Evolutionary conservation across 2,329 filamentous ascomycete species (phyloP), one percentile per base, ranked within the genome.

Genomic region (Juglanconis juglandina): DNA sequence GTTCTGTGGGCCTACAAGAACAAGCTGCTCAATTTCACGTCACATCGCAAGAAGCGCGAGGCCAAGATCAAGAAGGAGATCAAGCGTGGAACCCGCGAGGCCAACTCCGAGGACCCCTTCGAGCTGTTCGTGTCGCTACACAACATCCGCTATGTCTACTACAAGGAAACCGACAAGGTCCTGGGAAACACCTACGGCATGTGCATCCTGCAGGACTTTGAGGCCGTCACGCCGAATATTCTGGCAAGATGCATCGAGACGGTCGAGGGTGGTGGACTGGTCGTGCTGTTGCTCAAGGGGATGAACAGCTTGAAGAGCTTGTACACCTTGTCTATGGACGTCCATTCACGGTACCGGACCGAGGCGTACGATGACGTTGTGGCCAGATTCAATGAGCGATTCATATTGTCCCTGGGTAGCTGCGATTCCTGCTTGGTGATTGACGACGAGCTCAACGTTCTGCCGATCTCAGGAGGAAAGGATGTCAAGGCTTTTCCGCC

Each of bases 131-230:
- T 98, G 68, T 95, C 92, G 61, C 87, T 96, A 60, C 91, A 98
- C 79, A 92, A 97, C 75, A 96, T 99, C 73, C 90, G 95, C 75
- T 99, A 99, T 84, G 92, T 95, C 60, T 99, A 96, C 82, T 99
- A 99, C 81, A 99, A 99, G 78, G 95, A 99, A 79, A 98, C 95
- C 34, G 95, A 99, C 71, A 98, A 97, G 81, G 97, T 99, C 71
- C 77, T 98, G 59, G 95, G 95, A 73, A 96, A 98, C 75, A 99
- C 95, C 48, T 99, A 95, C 72, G 94, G 94, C 72, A 97, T 97
- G 91, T 97, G 92, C 74, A 96, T 99, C 66, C 78, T 99, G 67
- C 95, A 99, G 75, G 95, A 99, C 72, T 99, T 99, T 69, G 95
- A 99, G 76, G 95, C 93, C 46, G 85, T 99, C 67, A 99, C 95